Conservation (phyloP, 1,139 yeast genomes). For the Diutina scorzettiae region DNA sequence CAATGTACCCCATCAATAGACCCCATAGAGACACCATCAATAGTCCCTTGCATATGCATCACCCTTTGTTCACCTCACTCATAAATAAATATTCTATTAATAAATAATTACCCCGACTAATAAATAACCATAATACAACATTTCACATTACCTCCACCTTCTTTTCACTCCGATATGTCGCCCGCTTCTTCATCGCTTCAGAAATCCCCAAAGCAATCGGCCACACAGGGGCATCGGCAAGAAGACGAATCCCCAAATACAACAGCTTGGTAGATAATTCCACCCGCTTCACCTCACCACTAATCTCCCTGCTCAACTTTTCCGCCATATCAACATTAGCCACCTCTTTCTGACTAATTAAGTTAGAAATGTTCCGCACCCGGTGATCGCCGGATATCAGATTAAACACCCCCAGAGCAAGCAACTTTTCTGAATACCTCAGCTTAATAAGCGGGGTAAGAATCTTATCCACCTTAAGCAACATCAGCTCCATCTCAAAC, state of each 20-base stretch:
- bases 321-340: neutral
- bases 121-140: neutral
- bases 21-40: neutral
- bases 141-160: neutral
- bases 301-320: neutral
- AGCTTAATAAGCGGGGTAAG: conserved; percentile 1
- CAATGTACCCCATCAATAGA: neutral
- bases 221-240: conserved; percentile 80
- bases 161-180: neutral
- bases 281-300: conserved; percentile 3
- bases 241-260: conserved; percentile 56
- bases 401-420: neutral
- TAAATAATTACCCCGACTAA: neutral
- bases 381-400: conserved; percentile 3
- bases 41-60: neutral
- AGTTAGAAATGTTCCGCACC: neutral
- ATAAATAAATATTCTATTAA: conserved; percentile 2
- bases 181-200: conserved; percentile 48
- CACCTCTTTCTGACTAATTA: conserved; percentile 1
- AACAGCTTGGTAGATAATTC: conserved; percentile 40
- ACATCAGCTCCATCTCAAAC: conserved; percentile 6
- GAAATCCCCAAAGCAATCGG: conserved; percentile 68
- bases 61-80: neutral
- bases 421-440: conserved; percentile 1
- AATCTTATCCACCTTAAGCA: conserved; percentile 5